Conservation (phyloP, 305 asterid species). For the Fraxinus xanthoxyloides region DNA sequence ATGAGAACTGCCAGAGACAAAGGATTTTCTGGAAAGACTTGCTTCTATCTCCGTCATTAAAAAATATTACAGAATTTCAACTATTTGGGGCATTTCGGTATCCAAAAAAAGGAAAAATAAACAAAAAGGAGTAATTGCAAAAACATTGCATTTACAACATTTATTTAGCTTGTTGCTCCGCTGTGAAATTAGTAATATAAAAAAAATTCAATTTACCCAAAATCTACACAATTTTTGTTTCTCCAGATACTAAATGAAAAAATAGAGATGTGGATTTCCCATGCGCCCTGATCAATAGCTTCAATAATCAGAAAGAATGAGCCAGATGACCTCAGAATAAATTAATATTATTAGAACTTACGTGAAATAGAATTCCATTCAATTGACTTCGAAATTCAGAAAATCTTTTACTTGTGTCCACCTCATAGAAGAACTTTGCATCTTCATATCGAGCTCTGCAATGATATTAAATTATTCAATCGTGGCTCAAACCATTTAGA, state of each 20-base stretch:
- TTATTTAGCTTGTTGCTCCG: conserved; percentile 2
- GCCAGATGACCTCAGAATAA: conserved; percentile 4
- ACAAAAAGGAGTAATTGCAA: neutral
- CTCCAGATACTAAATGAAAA: conserved; percentile 8
- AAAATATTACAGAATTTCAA: conserved; percentile 11
- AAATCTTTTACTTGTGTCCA: conserved; percentile 82
- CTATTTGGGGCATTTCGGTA: neutral
- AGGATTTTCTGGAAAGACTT: conserved; percentile 17
- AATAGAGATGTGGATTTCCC: conserved; percentile 1
- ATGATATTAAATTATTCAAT: conserved; percentile 21
- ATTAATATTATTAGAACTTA: conserved; percentile 39
- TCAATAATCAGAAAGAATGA: neutral
- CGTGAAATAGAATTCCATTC: conserved; percentile 94
- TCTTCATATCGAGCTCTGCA: conserved; percentile 96
- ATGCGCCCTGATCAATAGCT: conserved; percentile 5
- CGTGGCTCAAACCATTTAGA: conserved; percentile 16
- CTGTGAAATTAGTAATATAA: neutral
- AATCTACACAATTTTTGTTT: conserved; percentile 17
- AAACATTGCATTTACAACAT: neutral
- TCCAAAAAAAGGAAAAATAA: neutral
- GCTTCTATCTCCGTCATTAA: conserved; percentile 5
- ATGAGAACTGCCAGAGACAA: conserved; percentile 13
- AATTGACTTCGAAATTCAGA: conserved; percentile 82
- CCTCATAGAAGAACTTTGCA: conserved; percentile 92
- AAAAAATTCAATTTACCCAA: neutral